Percentiles rank a stretch among this genome's conserved stretches.
Conservation (phyloP, 1,284 basidiomycete genomes). For the Boletus smithii region DNA sequence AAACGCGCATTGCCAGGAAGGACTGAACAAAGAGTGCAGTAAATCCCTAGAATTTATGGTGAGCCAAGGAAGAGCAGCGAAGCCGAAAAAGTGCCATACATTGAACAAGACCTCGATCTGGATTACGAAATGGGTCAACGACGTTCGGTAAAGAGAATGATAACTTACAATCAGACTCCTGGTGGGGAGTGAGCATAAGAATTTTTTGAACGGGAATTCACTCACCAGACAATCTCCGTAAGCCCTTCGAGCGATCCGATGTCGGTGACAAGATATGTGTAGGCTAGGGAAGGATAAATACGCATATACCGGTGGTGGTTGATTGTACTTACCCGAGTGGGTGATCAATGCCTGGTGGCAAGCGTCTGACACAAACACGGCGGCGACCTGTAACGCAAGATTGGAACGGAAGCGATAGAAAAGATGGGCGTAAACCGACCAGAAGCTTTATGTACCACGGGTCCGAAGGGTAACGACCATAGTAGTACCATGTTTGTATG, state of each 20-base stretch:
- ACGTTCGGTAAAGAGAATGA: not conserved
- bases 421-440: constrained; percentile 27
- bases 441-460: constrained; percentile 46
- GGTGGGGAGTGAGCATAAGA: constrained; percentile 3
- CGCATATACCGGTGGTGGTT: not conserved
- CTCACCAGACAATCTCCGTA: constrained; percentile 46
- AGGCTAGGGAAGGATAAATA: constrained; percentile 38
- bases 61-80: not conserved
- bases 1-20: constrained; percentile 35
- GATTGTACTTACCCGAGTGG: constrained; percentile 43
- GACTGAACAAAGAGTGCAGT: constrained; percentile 40
- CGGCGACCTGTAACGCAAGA: constrained; percentile 40
- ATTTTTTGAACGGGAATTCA: not conserved
- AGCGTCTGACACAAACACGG: constrained; percentile 51
- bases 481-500: constrained; percentile 60
- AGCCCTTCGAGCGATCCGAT: constrained; percentile 33
- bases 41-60: constrained; percentile 25
- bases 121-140: constrained; percentile 2
- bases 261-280: constrained; percentile 42
- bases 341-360: constrained; percentile 57
- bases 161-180: constrained; percentile 50
- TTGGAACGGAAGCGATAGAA: not conserved
- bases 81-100: constrained; percentile 9
- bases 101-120: constrained; percentile 43
- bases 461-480: constrained; percentile 46